Evolutionary conservation across 2,329 filamentous ascomycete genomes (phyloP).

Genomic region (Fusarium drepaniforme): DNA sequence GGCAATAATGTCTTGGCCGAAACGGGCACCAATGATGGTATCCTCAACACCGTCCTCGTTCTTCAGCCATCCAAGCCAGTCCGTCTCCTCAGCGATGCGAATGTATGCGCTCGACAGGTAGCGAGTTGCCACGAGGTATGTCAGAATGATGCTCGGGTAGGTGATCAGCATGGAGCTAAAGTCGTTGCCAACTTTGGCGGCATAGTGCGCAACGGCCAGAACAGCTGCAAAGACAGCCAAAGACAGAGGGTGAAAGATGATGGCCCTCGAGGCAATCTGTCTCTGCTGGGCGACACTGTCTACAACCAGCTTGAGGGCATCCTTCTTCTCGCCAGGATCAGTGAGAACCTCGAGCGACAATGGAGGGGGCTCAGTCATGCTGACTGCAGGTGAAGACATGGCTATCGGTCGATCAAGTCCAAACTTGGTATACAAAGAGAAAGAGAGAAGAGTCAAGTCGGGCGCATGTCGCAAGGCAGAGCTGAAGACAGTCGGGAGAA

Average conservation of each 20-base stretch:
- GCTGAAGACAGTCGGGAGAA: background rate
- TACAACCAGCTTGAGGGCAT: constrained; percentile 78
- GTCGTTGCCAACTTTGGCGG: constrained; percentile 59
- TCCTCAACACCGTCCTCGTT: constrained; percentile 57
- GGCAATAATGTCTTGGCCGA: constrained; percentile 77
- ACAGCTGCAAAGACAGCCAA: constrained; percentile 59
- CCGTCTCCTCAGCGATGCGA: constrained; percentile 70
- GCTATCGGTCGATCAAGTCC: background rate
- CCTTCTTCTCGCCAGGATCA: constrained; percentile 68
- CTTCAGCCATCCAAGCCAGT: constrained; percentile 70
- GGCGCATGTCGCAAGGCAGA: background rate
- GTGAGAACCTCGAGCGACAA: constrained; percentile 70
- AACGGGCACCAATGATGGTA: constrained; percentile 71
- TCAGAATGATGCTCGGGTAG: constrained; percentile 70
- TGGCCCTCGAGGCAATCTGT: constrained; percentile 71
- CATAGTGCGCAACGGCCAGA: constrained; percentile 55
- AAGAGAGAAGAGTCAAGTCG: background rate
- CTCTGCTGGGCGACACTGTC: constrained; percentile 88
- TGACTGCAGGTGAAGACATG: constrained; percentile 19
- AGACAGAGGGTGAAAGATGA: constrained; percentile 73
- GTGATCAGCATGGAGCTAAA: constrained; percentile 66
- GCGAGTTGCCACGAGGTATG: constrained; percentile 71
- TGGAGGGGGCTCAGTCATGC: constrained; percentile 61
- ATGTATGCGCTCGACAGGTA: constrained; percentile 73
- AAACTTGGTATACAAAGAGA: background rate